Evolutionary conservation across 768 basidiomycete genomes (phyloP).

Genomic region (Russula earlei): DNA sequence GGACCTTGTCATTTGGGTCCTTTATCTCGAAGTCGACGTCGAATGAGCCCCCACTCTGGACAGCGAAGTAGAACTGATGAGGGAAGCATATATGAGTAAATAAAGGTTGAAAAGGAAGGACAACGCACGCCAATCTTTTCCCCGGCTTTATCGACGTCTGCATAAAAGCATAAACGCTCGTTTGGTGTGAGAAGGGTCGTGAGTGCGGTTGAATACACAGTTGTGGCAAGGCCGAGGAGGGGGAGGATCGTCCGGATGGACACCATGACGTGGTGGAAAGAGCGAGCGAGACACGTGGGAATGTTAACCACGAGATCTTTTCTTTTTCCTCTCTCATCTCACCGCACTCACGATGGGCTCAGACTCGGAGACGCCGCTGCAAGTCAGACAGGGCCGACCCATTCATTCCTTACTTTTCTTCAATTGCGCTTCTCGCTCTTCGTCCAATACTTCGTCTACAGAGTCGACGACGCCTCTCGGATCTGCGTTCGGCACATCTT

Average conservation of each 20-base stretch:
- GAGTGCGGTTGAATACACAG: conserved; percentile 48
- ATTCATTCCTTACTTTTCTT: not conserved
- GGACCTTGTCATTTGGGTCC: conserved; percentile 79
- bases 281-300: conserved; percentile 4
- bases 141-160: conserved; percentile 91
- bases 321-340: not conserved
- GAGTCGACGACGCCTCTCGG: not conserved
- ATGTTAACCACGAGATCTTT: not conserved
- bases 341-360: not conserved
- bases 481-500: not conserved
- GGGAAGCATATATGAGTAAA: conserved; percentile 1
- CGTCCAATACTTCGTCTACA: conserved; percentile 3
- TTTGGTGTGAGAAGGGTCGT: conserved; percentile 74
- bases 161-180: conserved; percentile 86
- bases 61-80: conserved; percentile 93
- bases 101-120: not conserved
- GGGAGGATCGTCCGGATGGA: conserved; percentile 12
- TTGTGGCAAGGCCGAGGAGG: conserved; percentile 19
- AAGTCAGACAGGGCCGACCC: not conserved
- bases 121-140: conserved; percentile 81
- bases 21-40: conserved; percentile 92
- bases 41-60: conserved; percentile 94
- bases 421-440: not conserved
- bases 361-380: not conserved
- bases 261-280: conserved; percentile 11